phyloP scores from a whole-genome alignment of 495 filamentous ascomycete species.

The Pseudevernia furfuracea region DNA sequence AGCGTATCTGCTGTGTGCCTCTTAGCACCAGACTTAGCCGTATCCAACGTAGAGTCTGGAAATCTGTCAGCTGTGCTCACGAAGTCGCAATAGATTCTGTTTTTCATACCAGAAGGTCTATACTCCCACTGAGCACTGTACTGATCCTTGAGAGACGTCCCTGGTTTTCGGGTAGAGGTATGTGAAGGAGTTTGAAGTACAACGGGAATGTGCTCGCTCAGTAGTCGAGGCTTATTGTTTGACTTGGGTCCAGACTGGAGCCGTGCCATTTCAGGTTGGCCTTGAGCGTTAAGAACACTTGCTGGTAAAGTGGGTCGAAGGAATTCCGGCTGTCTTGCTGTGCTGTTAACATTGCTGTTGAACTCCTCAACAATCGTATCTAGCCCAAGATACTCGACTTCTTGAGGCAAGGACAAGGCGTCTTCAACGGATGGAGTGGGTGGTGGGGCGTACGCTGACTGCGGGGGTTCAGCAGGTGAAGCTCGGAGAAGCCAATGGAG shows the following conservation, averaged over 20 bases:
- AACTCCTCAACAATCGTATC: not conserved
- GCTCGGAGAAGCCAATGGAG: constrained; percentile 42
- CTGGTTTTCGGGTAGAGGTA: constrained; percentile 10
- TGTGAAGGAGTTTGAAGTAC: constrained; percentile 23
- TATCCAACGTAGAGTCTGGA: constrained; percentile 6
- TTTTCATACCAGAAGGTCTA: constrained; percentile 29
- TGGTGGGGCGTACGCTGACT: constrained; percentile 1
- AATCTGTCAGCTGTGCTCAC: not conserved
- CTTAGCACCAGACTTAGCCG: constrained; percentile 21
- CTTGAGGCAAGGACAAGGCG: not conserved
- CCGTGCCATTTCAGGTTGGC: constrained; percentile 46
- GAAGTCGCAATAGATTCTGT: not conserved
- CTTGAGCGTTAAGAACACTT: constrained; percentile 15
- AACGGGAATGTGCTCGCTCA: constrained; percentile 32
- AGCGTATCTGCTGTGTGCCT: constrained; percentile 25
- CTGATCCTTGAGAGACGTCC: constrained; percentile 29
- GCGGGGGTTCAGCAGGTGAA: constrained; percentile 7
- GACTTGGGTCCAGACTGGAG: constrained; percentile 47
- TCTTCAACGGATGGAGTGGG: constrained; percentile 7
- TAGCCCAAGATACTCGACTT: not conserved
- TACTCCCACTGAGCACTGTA: constrained; percentile 25
- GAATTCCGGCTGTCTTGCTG: constrained; percentile 20
- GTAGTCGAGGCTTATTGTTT: constrained; percentile 43
- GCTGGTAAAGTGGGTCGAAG: constrained; percentile 22
- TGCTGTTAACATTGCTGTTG: not conserved